These are phyloP conservation scores for Melocanna baccifera DNA, from an alignment of 176 grass and related monocot genomes.

Conservation along the genomic window DNA sequence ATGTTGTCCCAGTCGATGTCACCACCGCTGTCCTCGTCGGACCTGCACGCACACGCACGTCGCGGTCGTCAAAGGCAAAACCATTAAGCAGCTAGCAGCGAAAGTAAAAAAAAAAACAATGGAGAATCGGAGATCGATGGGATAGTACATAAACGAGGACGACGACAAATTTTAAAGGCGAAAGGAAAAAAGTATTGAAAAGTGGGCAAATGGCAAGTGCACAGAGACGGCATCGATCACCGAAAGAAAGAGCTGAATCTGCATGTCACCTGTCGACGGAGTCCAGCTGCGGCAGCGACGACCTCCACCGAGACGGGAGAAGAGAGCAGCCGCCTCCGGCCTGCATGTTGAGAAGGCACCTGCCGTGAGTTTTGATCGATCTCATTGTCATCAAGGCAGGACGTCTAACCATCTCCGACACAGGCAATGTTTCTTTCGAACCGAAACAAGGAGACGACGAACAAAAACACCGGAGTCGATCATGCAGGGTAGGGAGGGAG, in stretches of 20 bases:
- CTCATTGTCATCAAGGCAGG: constrained; percentile 12
- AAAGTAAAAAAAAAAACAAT: too few relatives aligned
- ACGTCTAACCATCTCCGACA: neutral
- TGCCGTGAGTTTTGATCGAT: neutral
- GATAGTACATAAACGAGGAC: neutral
- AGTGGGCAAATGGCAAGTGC: neutral
- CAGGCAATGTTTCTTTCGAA: neutral
- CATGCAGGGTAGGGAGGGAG: neutral
- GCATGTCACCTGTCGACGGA: constrained; percentile 24
- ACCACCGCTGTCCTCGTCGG: constrained; percentile 55
- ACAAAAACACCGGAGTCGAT: neutral
- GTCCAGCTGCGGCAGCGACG: constrained; percentile 50
- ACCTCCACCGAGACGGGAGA: constrained; percentile 16
- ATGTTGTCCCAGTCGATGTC: constrained; percentile 90
- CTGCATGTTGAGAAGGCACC: constrained; percentile 21
- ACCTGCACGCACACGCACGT: constrained; percentile 15
- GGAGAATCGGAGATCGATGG: neutral
- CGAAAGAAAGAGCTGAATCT: neutral
- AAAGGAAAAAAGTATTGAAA: neutral
- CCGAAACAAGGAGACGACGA: neutral
- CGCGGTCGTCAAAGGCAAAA: neutral
- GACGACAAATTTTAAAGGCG: neutral
- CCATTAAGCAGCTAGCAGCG: too few relatives aligned
- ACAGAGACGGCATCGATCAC: neutral
- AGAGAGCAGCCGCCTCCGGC: neutral